Conservation (phyloP, 2,329 filamentous ascomycete species). For the Arachnomyces sp. region DNA sequence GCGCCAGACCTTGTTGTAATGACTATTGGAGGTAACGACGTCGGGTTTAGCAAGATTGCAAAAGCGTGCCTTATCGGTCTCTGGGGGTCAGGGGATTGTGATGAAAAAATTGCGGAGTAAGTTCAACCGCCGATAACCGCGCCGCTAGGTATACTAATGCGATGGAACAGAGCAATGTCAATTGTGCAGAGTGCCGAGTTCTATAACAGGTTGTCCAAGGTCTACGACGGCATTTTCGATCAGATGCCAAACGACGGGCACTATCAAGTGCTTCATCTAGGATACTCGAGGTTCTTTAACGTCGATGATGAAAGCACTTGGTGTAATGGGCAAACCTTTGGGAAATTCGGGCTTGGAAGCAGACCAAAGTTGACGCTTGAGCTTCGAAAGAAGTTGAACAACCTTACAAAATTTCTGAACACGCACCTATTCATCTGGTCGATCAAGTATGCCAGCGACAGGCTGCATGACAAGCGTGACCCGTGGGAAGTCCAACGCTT, state of each 20-base stretch:
- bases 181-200: conserved; percentile 11
- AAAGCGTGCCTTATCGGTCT: conserved; percentile 22
- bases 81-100: conserved; percentile 12
- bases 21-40: conserved; percentile 22
- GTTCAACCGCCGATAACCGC: too few relatives aligned
- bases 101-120: conserved; percentile 1
- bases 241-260: conserved; percentile 16
- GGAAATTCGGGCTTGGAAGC: conserved; percentile 10
- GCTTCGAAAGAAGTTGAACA: conserved; percentile 17
- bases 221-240: conserved; percentile 14
- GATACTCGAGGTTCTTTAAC: conserved; percentile 14
- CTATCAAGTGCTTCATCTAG: conserved; percentile 19
- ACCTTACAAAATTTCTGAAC: conserved; percentile 17
- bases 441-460: too few relatives aligned
- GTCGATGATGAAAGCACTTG: conserved; percentile 15
- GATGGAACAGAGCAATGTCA: not conserved
- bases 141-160: too few relatives aligned
- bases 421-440: too few relatives aligned
- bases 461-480: too few relatives aligned
- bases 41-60: conserved; percentile 20
- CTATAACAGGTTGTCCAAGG: too few relatives aligned
- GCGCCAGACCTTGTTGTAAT: conserved; percentile 18
- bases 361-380: conserved; percentile 13
- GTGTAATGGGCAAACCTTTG: conserved; percentile 9
- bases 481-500: too few relatives aligned